Evolutionary conservation across 768 basidiomycete species (phyloP).

Genomic region (Saitozyma podzolica): DNA sequence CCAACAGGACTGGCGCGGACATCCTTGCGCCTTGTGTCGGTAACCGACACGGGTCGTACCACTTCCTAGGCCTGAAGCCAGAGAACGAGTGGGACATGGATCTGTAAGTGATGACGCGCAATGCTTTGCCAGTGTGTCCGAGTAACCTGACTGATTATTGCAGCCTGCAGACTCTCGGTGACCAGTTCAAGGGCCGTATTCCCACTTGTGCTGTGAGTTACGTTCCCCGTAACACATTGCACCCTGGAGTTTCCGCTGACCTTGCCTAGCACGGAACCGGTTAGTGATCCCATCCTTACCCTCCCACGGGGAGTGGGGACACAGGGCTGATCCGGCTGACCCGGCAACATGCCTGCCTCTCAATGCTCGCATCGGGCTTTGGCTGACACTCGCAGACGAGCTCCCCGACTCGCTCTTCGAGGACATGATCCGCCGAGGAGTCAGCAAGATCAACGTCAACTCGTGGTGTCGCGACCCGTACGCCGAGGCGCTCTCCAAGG

Average conservation of each 20-base stretch:
- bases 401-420: constrained; percentile 48
- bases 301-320: no score
- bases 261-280: constrained; percentile 41
- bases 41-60: constrained; percentile 52
- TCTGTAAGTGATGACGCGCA: constrained; percentile 9
- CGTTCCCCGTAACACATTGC: neutral
- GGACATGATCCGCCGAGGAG: constrained; percentile 48
- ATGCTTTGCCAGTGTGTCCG: neutral
- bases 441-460: constrained; percentile 52
- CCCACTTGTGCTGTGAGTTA: constrained; percentile 28
- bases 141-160: neutral
- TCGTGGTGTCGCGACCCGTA: constrained; percentile 51
- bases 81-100: constrained; percentile 24
- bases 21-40: constrained; percentile 53
- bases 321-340: no score
- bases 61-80: constrained; percentile 40
- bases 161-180: constrained; percentile 25
- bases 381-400: constrained; percentile 30
- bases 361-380: no score
- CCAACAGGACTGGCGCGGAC: constrained; percentile 49
- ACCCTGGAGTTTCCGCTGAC: constrained; percentile 8
- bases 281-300: no score
- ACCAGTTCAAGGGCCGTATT: constrained; percentile 38
- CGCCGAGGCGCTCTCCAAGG: constrained; percentile 27
- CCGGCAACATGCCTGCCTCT: no score